Evolutionary conservation across 305 asterid species (phyloP), one percentile per base, ranked within the genome.

Genomic region (Solanum hybrid): DNA sequence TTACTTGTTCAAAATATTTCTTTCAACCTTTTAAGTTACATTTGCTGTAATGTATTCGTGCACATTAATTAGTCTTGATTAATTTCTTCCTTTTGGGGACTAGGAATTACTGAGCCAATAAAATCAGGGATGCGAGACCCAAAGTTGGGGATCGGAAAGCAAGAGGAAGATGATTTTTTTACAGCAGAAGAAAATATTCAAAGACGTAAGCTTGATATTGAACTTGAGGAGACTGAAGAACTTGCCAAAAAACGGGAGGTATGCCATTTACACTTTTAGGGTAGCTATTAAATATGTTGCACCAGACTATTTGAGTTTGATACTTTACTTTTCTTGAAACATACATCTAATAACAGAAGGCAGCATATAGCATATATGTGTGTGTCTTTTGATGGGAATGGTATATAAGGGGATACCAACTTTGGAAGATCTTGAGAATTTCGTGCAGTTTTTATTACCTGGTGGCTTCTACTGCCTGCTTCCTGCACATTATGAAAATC

Each of bases 401-500:
- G 95, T 97, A 93, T 95, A 92, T 96, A 95, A 94, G 93, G 92
- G 96, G 94, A 91, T 97, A 94, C 93, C 99, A 94, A 94, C 94
- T 94, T 95, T 96, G 95, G 98, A 93, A 94, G 98, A 90, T 95
- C 94, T 97, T 94, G 98, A 95, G 97, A 95, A 95, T 95, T 97
- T 93, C 98, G 94, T 96, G 98, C 97, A 94, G 97, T 96, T 95
- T 96, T 96, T 97, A 96, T 97, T 96, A 93, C 98, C 98, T 96
- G 98, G 99, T 96, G 99, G 98, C 98, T 95, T 96, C 98, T 97
- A 93, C 99, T 97, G 97, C 99, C 99, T 93, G 95, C 98, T 96
- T 96, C 98, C 95, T 96, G 98, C 99, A 95, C 96, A 92, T 96
- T 97, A 95, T 96, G 95, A 94, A 94, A 94, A 97, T 96, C 97